Evolutionary conservation across 257 asterid species (phyloP), one percentile per base, ranked within the genome.

Genomic region (Gynochthodes officinalis): DNA sequence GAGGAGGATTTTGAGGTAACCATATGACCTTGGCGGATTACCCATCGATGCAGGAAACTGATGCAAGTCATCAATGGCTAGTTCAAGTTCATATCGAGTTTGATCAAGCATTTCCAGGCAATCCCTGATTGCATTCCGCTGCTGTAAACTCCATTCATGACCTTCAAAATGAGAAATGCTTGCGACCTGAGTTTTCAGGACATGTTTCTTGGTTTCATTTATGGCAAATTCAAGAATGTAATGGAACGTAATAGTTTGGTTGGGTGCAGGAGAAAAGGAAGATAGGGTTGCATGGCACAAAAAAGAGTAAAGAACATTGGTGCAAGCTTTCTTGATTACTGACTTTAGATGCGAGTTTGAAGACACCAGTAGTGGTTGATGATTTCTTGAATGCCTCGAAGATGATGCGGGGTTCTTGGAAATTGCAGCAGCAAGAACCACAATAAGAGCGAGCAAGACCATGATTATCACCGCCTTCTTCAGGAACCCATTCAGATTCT

Each of bases 101-200:
- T 85, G 91, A 55, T 89, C 93, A 25, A 87, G 80, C 88, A 87
- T 75, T 64, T 87, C 84, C 70, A 81, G 48, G 85, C 96, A 89
- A 64, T 87, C 96, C 25, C 23, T 57, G 11, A 84, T 73, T 0
- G 93, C 86, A 7, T 89, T 86, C 68, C 75, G 78, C 76, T 85
- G 84, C 46, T 14, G 83, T 13, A 74, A 4, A 74, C 64, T 76
- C 81, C 80, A 64, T 23, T 82, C 84, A 64, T 77, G 92, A 21
- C 37, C 69, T 40, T 48, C 16, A 69, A 87, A 82, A 62, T 76
- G 84, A 7, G 32, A 66, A 44, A 23, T 23, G 42, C 83, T 50
- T 39, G 59, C 21, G 14, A 9, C 23, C 62, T 64, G 70, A 6
- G 84, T 78, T 19, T 4, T 9, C 30, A 42, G 37, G 11, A 83